Base-by-base conservation (phyloP, 495 filamentous ascomycete species). In the Penicillium subrubescens region DNA sequence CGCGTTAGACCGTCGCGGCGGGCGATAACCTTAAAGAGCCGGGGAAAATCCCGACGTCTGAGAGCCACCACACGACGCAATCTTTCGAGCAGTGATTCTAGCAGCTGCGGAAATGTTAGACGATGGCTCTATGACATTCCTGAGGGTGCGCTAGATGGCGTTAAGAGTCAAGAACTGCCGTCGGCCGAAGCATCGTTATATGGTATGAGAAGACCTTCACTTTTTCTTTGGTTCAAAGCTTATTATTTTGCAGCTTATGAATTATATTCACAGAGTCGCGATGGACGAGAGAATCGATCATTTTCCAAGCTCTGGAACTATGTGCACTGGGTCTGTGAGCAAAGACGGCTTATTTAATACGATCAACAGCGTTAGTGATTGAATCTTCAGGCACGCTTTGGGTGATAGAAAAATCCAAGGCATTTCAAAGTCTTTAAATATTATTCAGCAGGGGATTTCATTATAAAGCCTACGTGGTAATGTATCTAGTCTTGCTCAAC, bases 11-110 rank as follows among this genome's bases (percentile, higher is more conserved):
- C n/a, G n/a, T n/a, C n/a, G n/a, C n/a, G n/a, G n/a, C n/a, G n/a
- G n/a, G n/a, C n/a, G n/a, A n/a, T n/a, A n/a, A n/a, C n/a, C n/a
- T n/a, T n/a, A n/a, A n/a, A n/a, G n/a, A n/a, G n/a, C n/a, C n/a
- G n/a, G n/a, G n/a, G n/a, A n/a, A n/a, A n/a, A n/a, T n/a, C n/a
- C n/a, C n/a, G n/a, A n/a, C n/a, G n/a, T n/a, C n/a, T n/a, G n/a
- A n/a, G n/a, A n/a, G n/a, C 51, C 15, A 27, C 56, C 41, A 33
- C 50, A 53, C 23, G 8, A 53, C 31, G 50, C 25, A 31, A 31
- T 53, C 50, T 53, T 53, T 53, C 50, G 25, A 53, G 50, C 25
- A 53, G 25, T 53, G 50, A 53, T 53, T 53, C 50, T 53, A 53
- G 6, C n/a, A 50, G 46, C 25, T 23, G 19, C 46, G 19, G 46